Base-by-base conservation (phyloP, 176 grass and related monocot species). In the Musa troglodytarum region DNA sequence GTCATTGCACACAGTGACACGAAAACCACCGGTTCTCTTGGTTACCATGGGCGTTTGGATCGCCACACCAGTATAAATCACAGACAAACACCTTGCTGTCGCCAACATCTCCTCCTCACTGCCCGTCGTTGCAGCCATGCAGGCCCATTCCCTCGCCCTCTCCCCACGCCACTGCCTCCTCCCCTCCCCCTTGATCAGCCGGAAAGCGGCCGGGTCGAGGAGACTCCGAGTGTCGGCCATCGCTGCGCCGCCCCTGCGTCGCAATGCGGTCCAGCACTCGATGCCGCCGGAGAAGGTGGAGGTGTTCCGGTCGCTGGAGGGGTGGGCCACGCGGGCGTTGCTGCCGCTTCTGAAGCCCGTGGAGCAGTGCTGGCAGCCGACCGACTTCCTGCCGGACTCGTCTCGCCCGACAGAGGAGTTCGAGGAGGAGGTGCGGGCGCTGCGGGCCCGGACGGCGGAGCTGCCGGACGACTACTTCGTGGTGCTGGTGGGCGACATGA, bases 301-400 rank as follows among this genome's bases (percentile, higher is more conserved):
- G 82, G 89, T 96, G 82, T 92, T 92, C 68, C 77, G 76, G 3
- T 92, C 85, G 55, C 86, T 89, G 68, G 87, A 87, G 53, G 83
- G 87, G 2, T 96, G 92, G 92, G 89, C 89, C 62, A n/a, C 54
- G 20, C 28, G 63, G 72, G 83, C 75, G 15, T 82, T 92, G 75
- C 82, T 92, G 22, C 89, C 92, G 74, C 84, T 92, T 34, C 89
- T 96, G 78, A 88, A 86, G 82, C 92, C 92, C 23, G 89, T 89
- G 49, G 92, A 87, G 49, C 63, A 82, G 16, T 87, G 83, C 85
- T 92, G 89, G 89, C 92, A 96, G 76, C 89, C 92, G 22, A 61
- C 87, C 1, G 89, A 96, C 72, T 92, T 92, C 81, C 81, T 92
- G 12, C 89, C 92, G 1, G 81, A 96, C 63, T 82, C 92, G 6